phyloP scores from a whole-genome alignment of 192 early-diverging fungal species.

The Backusella liffmaniae region DNA sequence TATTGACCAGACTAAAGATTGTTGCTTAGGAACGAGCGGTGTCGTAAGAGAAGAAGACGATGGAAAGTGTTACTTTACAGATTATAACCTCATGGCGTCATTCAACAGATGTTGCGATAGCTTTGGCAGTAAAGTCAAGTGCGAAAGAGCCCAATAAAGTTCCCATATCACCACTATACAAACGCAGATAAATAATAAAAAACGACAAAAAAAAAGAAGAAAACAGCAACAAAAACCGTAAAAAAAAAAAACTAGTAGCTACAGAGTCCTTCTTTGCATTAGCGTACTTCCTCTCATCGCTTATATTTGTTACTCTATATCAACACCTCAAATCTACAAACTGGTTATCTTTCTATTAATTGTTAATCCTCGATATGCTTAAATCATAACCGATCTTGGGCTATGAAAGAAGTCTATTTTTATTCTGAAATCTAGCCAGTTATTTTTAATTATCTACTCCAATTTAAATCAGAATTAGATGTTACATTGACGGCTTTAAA shows the following conservation, averaged over 20 bases:
- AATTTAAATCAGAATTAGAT: neutral
- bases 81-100: neutral
- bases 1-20: neutral
- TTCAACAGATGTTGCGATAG: slow-evolving; percentile 1
- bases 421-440: neutral
- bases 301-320: neutral
- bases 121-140: neutral
- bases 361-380: neutral
- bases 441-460: neutral
- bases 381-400: neutral
- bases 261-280: neutral
- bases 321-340: neutral
- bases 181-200: neutral
- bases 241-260: neutral
- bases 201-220: neutral
- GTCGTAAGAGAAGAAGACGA: neutral
- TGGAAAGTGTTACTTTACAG: neutral
- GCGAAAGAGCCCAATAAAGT: neutral
- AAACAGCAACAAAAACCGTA: neutral
- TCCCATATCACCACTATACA: neutral
- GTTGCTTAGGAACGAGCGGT: neutral
- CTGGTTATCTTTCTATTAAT: neutral
- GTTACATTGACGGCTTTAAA: neutral
- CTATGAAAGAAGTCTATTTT: neutral
- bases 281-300: neutral